These are phyloP conservation scores for Phenoliferia sp. DNA, from an alignment of 1,284 basidiomycete species.

Conservation along the genomic window DNA sequence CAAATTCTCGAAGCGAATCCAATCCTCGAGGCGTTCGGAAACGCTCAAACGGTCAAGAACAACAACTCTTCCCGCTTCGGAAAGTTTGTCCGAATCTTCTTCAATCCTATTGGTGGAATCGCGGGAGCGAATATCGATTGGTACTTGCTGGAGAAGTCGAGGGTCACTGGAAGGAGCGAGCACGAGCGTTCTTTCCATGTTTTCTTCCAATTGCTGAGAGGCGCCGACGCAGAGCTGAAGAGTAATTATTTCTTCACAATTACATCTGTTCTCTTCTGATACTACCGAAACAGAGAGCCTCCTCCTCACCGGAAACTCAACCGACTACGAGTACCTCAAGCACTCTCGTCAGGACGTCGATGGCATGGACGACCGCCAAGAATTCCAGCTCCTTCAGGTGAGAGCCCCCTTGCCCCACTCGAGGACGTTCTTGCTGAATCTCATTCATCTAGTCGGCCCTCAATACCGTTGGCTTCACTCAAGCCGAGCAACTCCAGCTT, in stretches of 20 bases:
- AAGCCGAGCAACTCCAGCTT: conserved; percentile 80
- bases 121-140: conserved; percentile 98
- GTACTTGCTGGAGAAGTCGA: conserved; percentile 97
- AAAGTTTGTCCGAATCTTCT: conserved; percentile 96
- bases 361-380: conserved; percentile 85
- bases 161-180: conserved; percentile 81
- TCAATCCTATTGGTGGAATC: conserved; percentile 88
- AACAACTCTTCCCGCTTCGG: conserved; percentile 99
- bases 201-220: conserved; percentile 78
- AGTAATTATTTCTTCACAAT: conserved; percentile 5
- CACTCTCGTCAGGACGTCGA: conserved; percentile 86
- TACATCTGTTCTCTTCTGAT: neutral
- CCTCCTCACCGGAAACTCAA: conserved; percentile 67
- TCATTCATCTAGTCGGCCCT: conserved; percentile 58
- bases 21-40: conserved; percentile 96
- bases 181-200: conserved; percentile 94
- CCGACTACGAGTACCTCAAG: conserved; percentile 87
- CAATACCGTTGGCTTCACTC: conserved; percentile 78
- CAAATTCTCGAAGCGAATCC: conserved; percentile 99
- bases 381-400: conserved; percentile 78
- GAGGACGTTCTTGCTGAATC: neutral
- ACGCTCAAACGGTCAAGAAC: conserved; percentile 96
- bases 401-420: conserved; percentile 17
- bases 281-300: conserved; percentile 68
- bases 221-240: conserved; percentile 38